Conservation (phyloP, 192 early-diverging fungal species). For the Backusella psychrophila region DNA sequence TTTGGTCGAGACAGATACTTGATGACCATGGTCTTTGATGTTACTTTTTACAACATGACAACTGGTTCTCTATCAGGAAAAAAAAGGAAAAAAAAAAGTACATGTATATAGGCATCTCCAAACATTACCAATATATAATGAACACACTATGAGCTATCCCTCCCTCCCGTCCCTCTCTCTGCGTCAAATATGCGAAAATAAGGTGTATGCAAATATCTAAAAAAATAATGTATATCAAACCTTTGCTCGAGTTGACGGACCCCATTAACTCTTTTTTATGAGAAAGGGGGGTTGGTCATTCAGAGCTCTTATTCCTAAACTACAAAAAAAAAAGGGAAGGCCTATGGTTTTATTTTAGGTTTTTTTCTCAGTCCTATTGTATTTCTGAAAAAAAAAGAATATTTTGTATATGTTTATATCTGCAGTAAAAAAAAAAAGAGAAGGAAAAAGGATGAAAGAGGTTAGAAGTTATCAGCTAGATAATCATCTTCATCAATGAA, state of each 20-base stretch:
- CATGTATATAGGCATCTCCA: neutral
- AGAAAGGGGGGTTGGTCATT: neutral
- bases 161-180: neutral
- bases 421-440: neutral
- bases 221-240: neutral
- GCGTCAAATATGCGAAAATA: neutral
- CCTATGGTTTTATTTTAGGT: too few relatives aligned
- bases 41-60: too few relatives aligned
- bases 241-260: neutral
- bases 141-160: neutral
- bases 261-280: neutral
- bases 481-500: conserved; percentile 79
- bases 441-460: neutral
- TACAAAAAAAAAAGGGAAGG: neutral
- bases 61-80: neutral
- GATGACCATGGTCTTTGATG: too few relatives aligned
- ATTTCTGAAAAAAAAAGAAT: neutral
- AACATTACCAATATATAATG: neutral
- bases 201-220: neutral
- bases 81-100: neutral
- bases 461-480: conserved; percentile 57
- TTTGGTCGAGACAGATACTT: neutral
- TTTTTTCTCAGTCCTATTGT: neutral
- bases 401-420: neutral
- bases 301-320: neutral